A percentile compares a stretch with the other conserved stretches of the same genome.
These are phyloP conservation scores for Ilex paraguariensis DNA, from an alignment of 305 asterid genomes.

Conservation along the genomic window DNA sequence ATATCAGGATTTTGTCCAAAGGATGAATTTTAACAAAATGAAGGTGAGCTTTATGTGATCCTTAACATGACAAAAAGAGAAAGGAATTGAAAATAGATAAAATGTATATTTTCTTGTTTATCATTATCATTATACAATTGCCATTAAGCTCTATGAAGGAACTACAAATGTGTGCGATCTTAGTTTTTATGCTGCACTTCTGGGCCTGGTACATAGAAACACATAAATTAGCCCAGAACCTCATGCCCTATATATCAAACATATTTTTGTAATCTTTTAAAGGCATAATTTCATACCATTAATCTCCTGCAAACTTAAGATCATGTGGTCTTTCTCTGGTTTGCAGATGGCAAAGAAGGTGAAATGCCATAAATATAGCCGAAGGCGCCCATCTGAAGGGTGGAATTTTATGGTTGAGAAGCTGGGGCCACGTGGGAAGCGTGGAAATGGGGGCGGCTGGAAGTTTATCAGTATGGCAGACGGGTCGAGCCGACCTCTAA, in stretches of 20 bases:
- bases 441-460: constrained; percentile 88
- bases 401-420: constrained; percentile 90
- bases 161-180: too few species aligned
- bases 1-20: constrained; percentile 80
- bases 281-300: too few species aligned
- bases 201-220: too few species aligned
- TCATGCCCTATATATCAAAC: too few species aligned
- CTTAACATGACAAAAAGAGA: too few species aligned
- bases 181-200: too few species aligned
- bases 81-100: too few species aligned
- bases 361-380: constrained; percentile 76
- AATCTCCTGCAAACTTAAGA: neutral
- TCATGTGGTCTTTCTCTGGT: constrained; percentile 1
- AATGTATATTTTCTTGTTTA: too few species aligned
- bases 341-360: constrained; percentile 64
- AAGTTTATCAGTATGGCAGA: constrained; percentile 74
- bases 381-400: constrained; percentile 81
- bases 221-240: too few species aligned
- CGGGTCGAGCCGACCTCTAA: constrained; percentile 82
- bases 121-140: too few species aligned
- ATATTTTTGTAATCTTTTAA: too few species aligned
- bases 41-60: constrained; percentile 41
- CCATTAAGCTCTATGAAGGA: too few species aligned
- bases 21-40: constrained; percentile 80
- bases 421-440: constrained; percentile 65